Evolutionary conservation across 2,329 filamentous ascomycete species (phyloP).

Genomic region (Albophoma yamanashiensis): DNA sequence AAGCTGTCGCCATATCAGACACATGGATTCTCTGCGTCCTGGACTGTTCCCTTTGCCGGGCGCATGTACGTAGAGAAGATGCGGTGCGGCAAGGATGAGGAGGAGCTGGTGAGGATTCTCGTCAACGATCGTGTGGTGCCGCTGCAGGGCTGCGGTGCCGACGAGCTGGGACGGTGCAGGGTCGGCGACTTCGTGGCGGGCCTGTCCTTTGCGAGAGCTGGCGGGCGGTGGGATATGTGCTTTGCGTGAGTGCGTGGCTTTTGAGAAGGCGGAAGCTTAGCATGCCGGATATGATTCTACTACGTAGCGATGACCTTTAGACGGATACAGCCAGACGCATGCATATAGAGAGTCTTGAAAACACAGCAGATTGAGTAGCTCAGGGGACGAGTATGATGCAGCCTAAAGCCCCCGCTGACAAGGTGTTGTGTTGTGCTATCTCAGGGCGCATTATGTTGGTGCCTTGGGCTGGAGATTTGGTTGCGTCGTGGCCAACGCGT

Average conservation of each 20-base stretch:
- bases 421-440: not conserved
- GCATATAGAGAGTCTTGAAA: not conserved
- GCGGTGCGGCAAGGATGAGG: conserved; percentile 42
- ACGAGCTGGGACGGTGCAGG: conserved; percentile 59
- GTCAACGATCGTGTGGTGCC: conserved; percentile 77
- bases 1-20: conserved; percentile 39
- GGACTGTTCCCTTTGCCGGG: conserved; percentile 73
- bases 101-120: conserved; percentile 68
- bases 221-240: conserved; percentile 66
- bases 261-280: not conserved
- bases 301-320: not conserved
- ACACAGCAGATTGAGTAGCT: not conserved
- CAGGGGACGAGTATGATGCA: not conserved
- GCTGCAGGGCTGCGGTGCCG: conserved; percentile 58
- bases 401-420: not conserved
- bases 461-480: not conserved
- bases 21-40: conserved; percentile 63
- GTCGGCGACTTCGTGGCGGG: conserved; percentile 63
- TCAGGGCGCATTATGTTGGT: not conserved
- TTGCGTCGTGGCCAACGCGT: not conserved
- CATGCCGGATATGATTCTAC: not conserved
- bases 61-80: conserved; percentile 86
- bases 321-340: not conserved
- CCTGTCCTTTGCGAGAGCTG: conserved; percentile 59
- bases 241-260: not conserved